phyloP scores from a whole-genome alignment of 352 stramenopile genomes.

The Phytophthora nicotianae region DNA sequence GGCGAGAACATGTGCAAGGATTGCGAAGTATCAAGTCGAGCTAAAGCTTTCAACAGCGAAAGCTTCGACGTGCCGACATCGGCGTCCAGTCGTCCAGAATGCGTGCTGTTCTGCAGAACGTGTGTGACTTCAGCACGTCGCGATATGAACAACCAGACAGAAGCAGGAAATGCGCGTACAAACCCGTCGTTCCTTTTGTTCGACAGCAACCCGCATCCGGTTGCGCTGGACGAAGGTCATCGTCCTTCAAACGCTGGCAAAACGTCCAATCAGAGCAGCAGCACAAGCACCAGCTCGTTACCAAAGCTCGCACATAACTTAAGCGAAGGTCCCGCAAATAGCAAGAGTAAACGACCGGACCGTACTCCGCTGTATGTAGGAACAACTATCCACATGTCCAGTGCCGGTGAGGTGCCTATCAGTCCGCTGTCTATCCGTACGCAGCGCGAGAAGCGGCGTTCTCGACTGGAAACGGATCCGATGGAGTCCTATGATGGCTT shows the following conservation, averaged over 20 bases:
- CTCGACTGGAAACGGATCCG: conserved; percentile 65
- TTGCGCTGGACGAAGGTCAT: conserved; percentile 26
- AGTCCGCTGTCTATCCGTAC: conserved; percentile 63
- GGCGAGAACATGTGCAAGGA: conserved; percentile 76
- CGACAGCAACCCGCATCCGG: conserved; percentile 41
- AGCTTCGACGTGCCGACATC: conserved; percentile 39
- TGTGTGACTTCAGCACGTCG: conserved; percentile 54
- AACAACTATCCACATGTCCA: conserved; percentile 45
- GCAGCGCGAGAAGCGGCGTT: conserved; percentile 42
- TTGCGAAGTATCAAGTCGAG: conserved; percentile 60
- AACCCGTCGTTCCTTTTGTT: conserved; percentile 38
- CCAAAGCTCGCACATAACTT: conserved; percentile 25
- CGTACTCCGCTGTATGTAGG: conserved; percentile 36
- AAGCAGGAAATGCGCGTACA: conserved; percentile 10
- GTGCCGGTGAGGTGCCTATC: conserved; percentile 51
- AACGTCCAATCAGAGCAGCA: conserved; percentile 58
- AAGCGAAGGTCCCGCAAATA: conserved; percentile 3
- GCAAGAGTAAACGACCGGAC: conserved; percentile 19
- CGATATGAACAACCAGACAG: conserved; percentile 44
- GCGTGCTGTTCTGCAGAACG: conserved; percentile 61
- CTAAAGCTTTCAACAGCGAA: conserved; percentile 52
- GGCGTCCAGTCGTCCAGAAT: conserved; percentile 41
- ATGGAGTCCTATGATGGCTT: conserved; percentile 73
- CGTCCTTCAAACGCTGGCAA: conserved; percentile 37
- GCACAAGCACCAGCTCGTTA: conserved; percentile 39